These are phyloP conservation scores for Prunus mume DNA, from an alignment of 306 rosid genomes.

Conservation along the genomic window DNA sequence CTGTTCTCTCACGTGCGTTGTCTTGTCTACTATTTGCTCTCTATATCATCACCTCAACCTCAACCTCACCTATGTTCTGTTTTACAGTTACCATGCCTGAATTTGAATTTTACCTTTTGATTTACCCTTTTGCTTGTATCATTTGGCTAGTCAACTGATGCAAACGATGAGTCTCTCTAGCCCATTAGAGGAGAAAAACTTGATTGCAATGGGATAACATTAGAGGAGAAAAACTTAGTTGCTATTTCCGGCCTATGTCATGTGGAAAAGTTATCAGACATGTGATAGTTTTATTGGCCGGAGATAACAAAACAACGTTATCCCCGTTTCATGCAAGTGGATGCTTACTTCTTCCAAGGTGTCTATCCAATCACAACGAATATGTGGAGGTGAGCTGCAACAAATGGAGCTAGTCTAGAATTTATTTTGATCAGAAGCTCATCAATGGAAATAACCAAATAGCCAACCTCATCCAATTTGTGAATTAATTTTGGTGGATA, in stretches of 20 bases:
- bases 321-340: no score
- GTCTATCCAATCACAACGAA: neutral
- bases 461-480: neutral
- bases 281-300: no score
- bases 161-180: neutral
- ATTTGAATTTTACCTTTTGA: neutral
- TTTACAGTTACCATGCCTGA: no score
- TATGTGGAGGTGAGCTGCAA: neutral
- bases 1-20: conserved; percentile 40
- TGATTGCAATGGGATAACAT: no score
- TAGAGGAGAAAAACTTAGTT: no score
- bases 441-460: neutral
- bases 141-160: neutral
- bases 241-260: no score
- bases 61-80: no score
- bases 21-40: conserved; percentile 25
- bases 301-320: no score
- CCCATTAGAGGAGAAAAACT: neutral
- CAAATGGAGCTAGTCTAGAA: neutral
- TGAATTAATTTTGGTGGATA: neutral
- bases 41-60: neutral
- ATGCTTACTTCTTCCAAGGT: neutral
- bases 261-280: no score
- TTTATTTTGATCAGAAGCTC: neutral
- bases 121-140: neutral